Base-by-base conservation (phyloP, 805 yeast species). In the Starmerella apis region DNA sequence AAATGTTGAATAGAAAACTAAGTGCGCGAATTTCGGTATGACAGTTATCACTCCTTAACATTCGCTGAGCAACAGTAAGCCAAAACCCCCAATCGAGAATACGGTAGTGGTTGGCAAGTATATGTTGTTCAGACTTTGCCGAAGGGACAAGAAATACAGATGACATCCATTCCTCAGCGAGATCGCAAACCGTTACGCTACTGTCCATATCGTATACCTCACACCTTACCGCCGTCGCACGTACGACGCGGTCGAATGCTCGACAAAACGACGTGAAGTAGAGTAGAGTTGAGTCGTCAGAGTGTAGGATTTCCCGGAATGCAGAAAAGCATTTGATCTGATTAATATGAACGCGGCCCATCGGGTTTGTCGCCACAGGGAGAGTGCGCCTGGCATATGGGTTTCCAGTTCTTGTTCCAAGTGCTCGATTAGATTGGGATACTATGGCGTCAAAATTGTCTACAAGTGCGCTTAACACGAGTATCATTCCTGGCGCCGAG, bases 31-130 rank as follows among this genome's bases (percentile, higher is more conserved):
- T 67, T 53, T 83, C 78, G 20, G 75, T 73, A 55, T 77, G 80
- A 56, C 78, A 71, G 62, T 77, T 83, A 41, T 77, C 78, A 7
- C 86, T 77, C 7, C 68, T 60, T n/a, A 85, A 63, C 80, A 85
- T 75, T 50, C 76, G 68, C 51, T 75, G 66, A 13, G 71, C 64
- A 14, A 83, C 80, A 48, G 72, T 69, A 6, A 81, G 63, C 95
- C 95, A 86, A 60, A 86, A 85, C 46, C 70, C 68, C 92, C 94
- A 86, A 66, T 82, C 76, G 22, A 84, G 65, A 8, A 61, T 63
- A 3, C 55, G 54, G 28, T 55, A 25, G 50, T 54, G 44, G 56
- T 57, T 16, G 4, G 43, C 27, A 3, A 20, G 35, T 1, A 49
- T 10, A 11, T 16, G n/a, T 3, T 39, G 46, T 14, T 25, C 23